Base-by-base conservation (phyloP, 2,329 filamentous ascomycete species). In the Coniochaeta pulveracea region DNA sequence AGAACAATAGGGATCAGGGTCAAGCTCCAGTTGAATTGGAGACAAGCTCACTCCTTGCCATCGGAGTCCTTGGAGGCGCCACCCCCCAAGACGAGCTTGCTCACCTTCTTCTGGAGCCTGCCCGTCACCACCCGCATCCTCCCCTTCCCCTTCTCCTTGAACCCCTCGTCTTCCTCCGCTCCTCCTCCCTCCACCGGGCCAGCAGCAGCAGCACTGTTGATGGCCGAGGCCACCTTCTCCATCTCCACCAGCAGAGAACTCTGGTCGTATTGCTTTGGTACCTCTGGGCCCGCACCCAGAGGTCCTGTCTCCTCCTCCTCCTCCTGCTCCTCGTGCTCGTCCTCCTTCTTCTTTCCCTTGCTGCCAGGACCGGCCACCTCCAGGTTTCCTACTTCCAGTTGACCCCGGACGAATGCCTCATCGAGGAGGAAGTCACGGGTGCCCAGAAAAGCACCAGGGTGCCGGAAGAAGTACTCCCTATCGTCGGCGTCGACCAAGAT, bases 401-500 rank as follows among this genome's bases (percentile, higher is more conserved):
- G n/a, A 7, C 17, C 10, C 11, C 28, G n/a, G 5, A 33, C 19
- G 15, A 25, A 18, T 11, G 10, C 16, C 30, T 33, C 30, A 22
- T 25, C 30, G 16, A 33, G n/a, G 19, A 24, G 8, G 30, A 33
- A 23, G 4, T 22, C 19, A 25, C 22, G 22, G 21, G 16, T 11
- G 30, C 19, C 30, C 10, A 21, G 15, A 8, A 33, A 33, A 11
- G 30, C 22, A 18, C 18, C 18, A 19, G 30, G 30, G 26, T 44
- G 42, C 26, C 27, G 24, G 11, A 35, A 26, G 6, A 42, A 25
- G n/a, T 33, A 19, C 1, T 38, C 26, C 15, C 34, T 23, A n/a
- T 35, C 39, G 1, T 32, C 37, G 26, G 39, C 35, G 19, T 34
- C 33, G 19, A 36, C 37, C 19, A 44, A n/a, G 26, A 30, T 37